Conservation (phyloP, 768 basidiomycete genomes). For the Boletus speciosus region DNA sequence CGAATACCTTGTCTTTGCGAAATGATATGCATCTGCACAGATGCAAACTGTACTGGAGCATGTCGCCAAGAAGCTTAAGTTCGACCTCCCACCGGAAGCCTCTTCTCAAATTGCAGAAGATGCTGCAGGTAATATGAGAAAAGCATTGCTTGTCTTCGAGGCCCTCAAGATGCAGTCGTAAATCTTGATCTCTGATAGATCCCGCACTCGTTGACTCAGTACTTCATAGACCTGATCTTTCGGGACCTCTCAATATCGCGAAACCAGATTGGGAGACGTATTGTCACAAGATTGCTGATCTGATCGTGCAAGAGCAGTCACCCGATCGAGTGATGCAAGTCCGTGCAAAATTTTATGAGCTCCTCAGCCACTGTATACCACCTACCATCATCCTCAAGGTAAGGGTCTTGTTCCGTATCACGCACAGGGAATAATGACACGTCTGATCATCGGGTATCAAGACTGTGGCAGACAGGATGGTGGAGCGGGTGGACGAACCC, state of each 20-base stretch:
- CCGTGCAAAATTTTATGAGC: constrained; percentile 88
- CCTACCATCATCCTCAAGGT: constrained; percentile 91
- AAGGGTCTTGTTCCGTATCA: constrained; percentile 11
- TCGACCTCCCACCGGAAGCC: constrained; percentile 77
- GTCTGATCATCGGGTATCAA: constrained; percentile 29
- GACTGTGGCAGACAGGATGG: constrained; percentile 89
- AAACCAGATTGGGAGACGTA: constrained; percentile 99
- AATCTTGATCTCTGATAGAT: constrained; percentile 25
- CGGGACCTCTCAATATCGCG: constrained; percentile 75
- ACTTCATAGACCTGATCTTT: constrained; percentile 67
- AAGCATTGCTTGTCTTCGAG: constrained; percentile 92
- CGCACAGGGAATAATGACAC: not conserved
- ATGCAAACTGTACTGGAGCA: constrained; percentile 75
- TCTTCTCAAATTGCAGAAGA: constrained; percentile 74
- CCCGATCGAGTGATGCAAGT: constrained; percentile 91
- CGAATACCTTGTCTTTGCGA: not conserved
- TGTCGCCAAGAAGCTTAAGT: constrained; percentile 77
- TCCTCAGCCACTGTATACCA: constrained; percentile 96
- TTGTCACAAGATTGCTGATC: constrained; percentile 86
- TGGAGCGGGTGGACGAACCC: constrained; percentile 84
- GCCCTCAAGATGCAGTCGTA: constrained; percentile 97
- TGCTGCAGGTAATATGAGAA: constrained; percentile 86
- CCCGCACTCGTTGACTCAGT: not conserved
- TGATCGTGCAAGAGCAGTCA: constrained; percentile 86
- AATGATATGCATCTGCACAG: constrained; percentile 38